Base-by-base conservation (phyloP, 2,329 filamentous ascomycete species). In the Eutypella sp. region DNA sequence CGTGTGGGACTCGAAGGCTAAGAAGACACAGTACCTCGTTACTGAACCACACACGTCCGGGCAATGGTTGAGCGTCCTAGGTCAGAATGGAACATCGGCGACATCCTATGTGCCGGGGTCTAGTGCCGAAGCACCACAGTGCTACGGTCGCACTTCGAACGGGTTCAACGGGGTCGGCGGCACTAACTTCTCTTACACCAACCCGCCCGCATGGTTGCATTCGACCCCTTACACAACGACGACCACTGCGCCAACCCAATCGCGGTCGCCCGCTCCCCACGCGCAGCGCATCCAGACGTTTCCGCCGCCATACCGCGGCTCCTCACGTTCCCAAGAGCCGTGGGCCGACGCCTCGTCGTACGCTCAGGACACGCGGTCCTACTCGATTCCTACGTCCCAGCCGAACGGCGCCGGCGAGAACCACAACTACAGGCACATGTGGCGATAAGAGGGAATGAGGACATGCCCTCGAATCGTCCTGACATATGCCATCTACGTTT, bases 1-100 rank as follows among this genome's bases (percentile, higher is more conserved):
- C 0, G 64, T 82, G 3, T 86, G 82, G 81, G 75, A 78, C 51
- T 70, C 73, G 0, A 59, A 61, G 36, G 62, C 60, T 4, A 57
- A 60, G 6, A 59, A 59, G 3, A 55, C 55, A 1, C 56, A 57
- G 0, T 67, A 68, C 44, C 47, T 54, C 5, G 64, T 64, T 1
- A 64, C 68, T 0, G 63, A 70, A 20, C 66, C 70, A 51, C 65
- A 68, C n/a, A 50, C 57, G 8, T 52, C 57, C 4, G 53, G 50
- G 31, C 59, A 54, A 42, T 63, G 62, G 60, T 46, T 48, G 45
- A 41, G 40, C n/a, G 11, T 33, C 20, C 40, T 46, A 36, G 18
- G 36, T 10, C 20, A 47, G 19, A 41, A 16, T 18, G 40, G 24
- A 19, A 23, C 43, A 5, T 33, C 41, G 11, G 49, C 50, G 40